Evolutionary conservation across 306 rosid genomes (phyloP).

Genomic region (Quercus ilex): DNA sequence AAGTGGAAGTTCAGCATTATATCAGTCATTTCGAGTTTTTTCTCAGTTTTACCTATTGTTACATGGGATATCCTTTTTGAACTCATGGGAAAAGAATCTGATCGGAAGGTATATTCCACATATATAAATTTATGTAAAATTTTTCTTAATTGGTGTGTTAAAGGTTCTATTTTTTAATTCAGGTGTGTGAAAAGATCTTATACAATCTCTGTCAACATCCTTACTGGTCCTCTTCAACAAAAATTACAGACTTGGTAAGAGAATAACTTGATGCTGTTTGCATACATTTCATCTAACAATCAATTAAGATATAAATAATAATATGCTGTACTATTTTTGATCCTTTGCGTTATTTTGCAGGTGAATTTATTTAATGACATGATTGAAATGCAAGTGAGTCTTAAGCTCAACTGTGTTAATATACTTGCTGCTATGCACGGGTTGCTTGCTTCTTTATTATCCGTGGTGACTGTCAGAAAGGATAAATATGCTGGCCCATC

Average conservation of each 20-base stretch:
- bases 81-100: conserved; percentile 61
- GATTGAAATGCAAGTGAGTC: conserved; percentile 47
- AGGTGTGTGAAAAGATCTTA: conserved; percentile 70
- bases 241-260: conserved; percentile 62
- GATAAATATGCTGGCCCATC: conserved; percentile 32
- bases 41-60: conserved; percentile 47
- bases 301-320: neutral
- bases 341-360: conserved; percentile 44
- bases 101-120: conserved; percentile 52
- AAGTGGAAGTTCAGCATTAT: conserved; percentile 73
- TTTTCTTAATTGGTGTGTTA: neutral
- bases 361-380: conserved; percentile 46
- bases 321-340: neutral
- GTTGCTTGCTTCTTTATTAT: conserved; percentile 56
- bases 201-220: conserved; percentile 66
- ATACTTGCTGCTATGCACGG: conserved; percentile 42
- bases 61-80: conserved; percentile 71
- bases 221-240: conserved; percentile 61
- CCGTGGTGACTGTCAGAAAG: conserved; percentile 35
- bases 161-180: conserved; percentile 16
- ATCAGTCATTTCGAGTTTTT: conserved; percentile 61
- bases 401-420: conserved; percentile 55
- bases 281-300: neutral
- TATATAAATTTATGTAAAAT: conserved; percentile 5
- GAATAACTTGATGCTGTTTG: conserved; percentile 17